Percentiles rank a stretch among this genome's conserved stretches.
Evolutionary conservation across 2,329 filamentous ascomycete species (phyloP).

Genomic region (Arthrobotrys pseudoclavata): DNA sequence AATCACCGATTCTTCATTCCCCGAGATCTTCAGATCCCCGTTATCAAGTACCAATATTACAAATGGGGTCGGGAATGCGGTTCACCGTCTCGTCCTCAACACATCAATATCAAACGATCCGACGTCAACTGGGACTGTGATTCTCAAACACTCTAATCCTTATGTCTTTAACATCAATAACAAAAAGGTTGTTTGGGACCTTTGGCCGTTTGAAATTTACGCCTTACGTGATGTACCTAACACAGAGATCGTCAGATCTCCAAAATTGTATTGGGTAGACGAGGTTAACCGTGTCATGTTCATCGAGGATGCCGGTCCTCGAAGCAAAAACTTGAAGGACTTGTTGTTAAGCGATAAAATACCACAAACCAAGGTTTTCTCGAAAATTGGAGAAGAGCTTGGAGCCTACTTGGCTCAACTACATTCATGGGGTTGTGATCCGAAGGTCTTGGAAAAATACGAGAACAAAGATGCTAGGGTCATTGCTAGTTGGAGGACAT

Average conservation of each 20-base stretch:
- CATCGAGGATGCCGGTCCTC: conserved; percentile 47
- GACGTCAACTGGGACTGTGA: conserved; percentile 14
- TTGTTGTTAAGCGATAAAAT: conserved; percentile 35
- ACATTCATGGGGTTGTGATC: conserved; percentile 36
- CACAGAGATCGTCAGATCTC: conserved; percentile 42
- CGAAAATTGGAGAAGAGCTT: conserved; percentile 51
- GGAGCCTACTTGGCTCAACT: conserved; percentile 38
- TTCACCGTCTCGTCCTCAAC: conserved; percentile 50
- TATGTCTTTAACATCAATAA: conserved; percentile 42
- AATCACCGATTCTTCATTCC: conserved; percentile 41
- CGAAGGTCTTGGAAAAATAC: conserved; percentile 32
- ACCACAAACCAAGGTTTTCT: conserved; percentile 35
- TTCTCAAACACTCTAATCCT: conserved; percentile 56
- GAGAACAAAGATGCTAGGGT: conserved; percentile 46
- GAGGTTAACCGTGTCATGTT: conserved; percentile 53
- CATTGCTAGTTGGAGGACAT: conserved; percentile 58
- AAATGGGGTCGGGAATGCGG: conserved; percentile 34
- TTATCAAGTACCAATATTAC: conserved; percentile 28
- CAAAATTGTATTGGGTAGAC: conserved; percentile 57
- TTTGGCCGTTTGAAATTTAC: conserved; percentile 42
- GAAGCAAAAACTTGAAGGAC: conserved; percentile 40
- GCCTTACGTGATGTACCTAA: conserved; percentile 43
- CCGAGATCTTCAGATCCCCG: conserved; percentile 40
- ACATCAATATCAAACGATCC: conserved; percentile 12
- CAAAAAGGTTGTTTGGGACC: conserved; percentile 46